phyloP scores from a whole-genome alignment of 176 grass and related monocot species.

The Juncus effusus region DNA sequence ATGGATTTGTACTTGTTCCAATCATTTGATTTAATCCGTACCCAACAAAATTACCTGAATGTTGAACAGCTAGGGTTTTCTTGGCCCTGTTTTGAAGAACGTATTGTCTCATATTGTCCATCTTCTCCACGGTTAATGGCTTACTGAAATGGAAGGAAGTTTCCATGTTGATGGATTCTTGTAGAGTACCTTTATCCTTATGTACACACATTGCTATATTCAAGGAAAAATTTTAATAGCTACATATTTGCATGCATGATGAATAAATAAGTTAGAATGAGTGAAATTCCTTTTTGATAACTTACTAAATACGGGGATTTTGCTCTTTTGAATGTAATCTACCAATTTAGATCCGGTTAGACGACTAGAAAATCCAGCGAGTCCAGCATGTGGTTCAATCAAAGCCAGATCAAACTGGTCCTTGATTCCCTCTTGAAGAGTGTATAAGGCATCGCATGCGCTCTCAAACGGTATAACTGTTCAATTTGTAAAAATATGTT shows the following conservation, averaged over 20 bases:
- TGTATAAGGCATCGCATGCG: slow-evolving; percentile 28
- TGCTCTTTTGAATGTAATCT: slow-evolving; percentile 27
- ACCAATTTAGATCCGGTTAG: slow-evolving; percentile 17
- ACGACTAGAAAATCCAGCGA: slow-evolving; percentile 19
- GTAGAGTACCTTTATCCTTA: slow-evolving; percentile 8
- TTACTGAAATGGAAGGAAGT: slow-evolving; percentile 21
- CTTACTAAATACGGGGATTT: slow-evolving; percentile 23
- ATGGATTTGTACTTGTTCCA: too few relatives aligned
- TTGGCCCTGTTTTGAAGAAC: slow-evolving; percentile 5
- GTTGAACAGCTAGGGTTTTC: too few relatives aligned
- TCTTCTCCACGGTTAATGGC: slow-evolving; percentile 5
- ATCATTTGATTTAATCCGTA: too few relatives aligned
- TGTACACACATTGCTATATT: slow-evolving; percentile 27
- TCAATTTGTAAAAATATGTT: background rate
- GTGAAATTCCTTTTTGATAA: background rate
- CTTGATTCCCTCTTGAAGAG: slow-evolving; percentile 18
- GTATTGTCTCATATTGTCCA: slow-evolving; percentile 1
- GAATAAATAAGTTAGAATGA: background rate
- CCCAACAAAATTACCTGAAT: too few relatives aligned
- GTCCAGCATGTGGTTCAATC: slow-evolving; percentile 24
- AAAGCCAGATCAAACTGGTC: slow-evolving; percentile 17
- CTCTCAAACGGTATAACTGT: slow-evolving; percentile 24
- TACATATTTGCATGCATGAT: background rate
- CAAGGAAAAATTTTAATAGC: background rate
- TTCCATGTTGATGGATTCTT: background rate